phyloP scores from a whole-genome alignment of 2,329 filamentous ascomycete genomes.

The Cercospora sp. region DNA sequence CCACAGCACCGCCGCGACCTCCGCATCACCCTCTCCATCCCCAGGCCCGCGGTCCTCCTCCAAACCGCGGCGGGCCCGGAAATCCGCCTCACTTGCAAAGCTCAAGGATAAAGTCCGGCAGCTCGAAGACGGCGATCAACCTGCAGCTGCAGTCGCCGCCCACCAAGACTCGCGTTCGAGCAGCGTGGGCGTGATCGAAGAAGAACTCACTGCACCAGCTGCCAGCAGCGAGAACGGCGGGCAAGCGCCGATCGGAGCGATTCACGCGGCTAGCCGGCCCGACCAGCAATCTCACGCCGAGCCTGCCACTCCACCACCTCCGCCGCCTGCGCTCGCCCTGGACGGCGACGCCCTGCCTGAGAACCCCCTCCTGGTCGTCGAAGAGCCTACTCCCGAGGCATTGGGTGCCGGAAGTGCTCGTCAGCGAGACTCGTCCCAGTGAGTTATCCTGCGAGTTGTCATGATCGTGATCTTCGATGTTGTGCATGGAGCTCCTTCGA shows the following conservation, averaged over 20 bases:
- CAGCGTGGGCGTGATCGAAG: slow-evolving; percentile 9
- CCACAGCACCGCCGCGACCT: slow-evolving; percentile 20
- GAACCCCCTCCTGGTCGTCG: slow-evolving; percentile 19
- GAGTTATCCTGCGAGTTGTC: not conserved
- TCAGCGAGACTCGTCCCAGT: not conserved
- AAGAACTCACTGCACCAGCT: not conserved
- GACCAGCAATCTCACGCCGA: not conserved
- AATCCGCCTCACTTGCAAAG: slow-evolving; percentile 25
- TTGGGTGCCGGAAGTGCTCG: not conserved
- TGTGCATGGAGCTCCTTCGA: slow-evolving; percentile 19
- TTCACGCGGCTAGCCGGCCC: not conserved
- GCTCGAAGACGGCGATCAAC: not conserved
- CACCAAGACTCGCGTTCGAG: not conserved
- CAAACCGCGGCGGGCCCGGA: slow-evolving; percentile 12
- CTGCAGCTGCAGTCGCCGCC: not conserved
- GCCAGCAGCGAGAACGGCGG: not conserved
- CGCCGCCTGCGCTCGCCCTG: slow-evolving; percentile 13
- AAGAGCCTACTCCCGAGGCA: slow-evolving; percentile 25
- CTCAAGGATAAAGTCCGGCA: slow-evolving; percentile 29
- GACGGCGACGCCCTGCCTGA: slow-evolving; percentile 14
- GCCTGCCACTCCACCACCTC: slow-evolving; percentile 12
- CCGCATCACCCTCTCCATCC: slow-evolving; percentile 20
- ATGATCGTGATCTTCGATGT: slow-evolving; percentile 13
- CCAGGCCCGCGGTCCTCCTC: slow-evolving; percentile 9
- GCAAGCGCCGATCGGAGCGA: not conserved